phyloP scores from a whole-genome alignment of 108 stramenopile species.

The Cyclotella sp. region DNA sequence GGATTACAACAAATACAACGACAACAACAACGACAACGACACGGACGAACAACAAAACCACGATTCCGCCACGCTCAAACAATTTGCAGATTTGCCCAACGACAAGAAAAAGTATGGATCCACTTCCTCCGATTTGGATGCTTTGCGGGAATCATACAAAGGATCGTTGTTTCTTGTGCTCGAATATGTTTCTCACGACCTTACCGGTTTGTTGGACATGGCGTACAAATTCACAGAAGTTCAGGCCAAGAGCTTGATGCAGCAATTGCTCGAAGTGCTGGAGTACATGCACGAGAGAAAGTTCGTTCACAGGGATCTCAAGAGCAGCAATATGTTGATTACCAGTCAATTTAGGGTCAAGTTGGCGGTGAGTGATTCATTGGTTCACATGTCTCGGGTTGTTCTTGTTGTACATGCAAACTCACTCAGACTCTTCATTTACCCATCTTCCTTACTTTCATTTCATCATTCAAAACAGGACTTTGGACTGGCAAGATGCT shows the following conservation, averaged over 20 bases:
- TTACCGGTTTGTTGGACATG: constrained; percentile 86
- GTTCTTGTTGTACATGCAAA: no score
- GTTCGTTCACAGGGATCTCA: constrained; percentile 66
- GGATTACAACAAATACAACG: neutral
- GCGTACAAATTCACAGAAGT: constrained; percentile 72
- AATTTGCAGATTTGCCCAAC: no score
- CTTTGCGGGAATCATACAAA: constrained; percentile 75
- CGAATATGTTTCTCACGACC: constrained; percentile 86
- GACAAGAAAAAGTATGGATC: constrained; percentile 29
- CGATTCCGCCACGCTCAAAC: constrained; percentile 3
- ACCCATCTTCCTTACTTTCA: neutral
- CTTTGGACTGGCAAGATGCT: constrained; percentile 88
- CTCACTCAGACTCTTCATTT: neutral
- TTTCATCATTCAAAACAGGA: constrained; percentile 35
- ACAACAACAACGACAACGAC: neutral
- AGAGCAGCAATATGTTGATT: constrained; percentile 92
- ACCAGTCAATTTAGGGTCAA: constrained; percentile 81
- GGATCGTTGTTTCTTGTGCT: constrained; percentile 85
- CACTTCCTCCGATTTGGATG: constrained; percentile 15
- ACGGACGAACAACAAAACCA: constrained; percentile 21
- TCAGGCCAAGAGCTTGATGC: constrained; percentile 77
- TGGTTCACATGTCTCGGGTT: no score
- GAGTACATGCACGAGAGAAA: constrained; percentile 80
- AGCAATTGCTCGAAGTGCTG: constrained; percentile 77
- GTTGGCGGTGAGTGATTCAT: constrained; percentile 80